Percentiles rank a stretch among this genome's conserved stretches.
Conservation (phyloP, 2,329 filamentous ascomycete genomes). For the Arthrobotrys megalospora region DNA sequence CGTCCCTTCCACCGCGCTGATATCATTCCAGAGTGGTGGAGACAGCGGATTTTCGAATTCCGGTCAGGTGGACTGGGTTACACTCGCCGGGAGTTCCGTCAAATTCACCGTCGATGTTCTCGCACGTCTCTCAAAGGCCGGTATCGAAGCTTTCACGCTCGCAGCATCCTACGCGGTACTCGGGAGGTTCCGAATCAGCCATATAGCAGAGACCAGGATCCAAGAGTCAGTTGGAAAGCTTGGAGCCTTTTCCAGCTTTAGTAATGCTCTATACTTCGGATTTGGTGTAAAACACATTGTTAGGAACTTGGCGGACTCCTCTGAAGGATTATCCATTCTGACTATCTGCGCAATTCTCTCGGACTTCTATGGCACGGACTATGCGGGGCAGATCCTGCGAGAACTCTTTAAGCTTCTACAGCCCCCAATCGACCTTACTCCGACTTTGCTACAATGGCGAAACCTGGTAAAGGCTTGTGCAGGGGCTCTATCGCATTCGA, state of each 20-base stretch:
- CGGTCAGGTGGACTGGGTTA: slow-evolving; percentile 42
- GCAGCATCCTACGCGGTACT: slow-evolving; percentile 24
- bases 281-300: slow-evolving; percentile 34
- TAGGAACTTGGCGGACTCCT: slow-evolving; percentile 27
- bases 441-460: slow-evolving; percentile 12
- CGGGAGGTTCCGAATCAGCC: slow-evolving; percentile 1
- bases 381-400: slow-evolving; percentile 6
- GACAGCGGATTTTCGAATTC: slow-evolving; percentile 38
- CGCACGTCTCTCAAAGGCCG: slow-evolving; percentile 31
- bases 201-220: slow-evolving; percentile 10
- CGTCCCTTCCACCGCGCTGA: background rate
- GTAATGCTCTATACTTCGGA: slow-evolving; percentile 23
- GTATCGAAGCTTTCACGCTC: slow-evolving; percentile 22
- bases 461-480: slow-evolving; percentile 11
- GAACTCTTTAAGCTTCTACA: slow-evolving; percentile 27
- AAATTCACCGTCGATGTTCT: slow-evolving; percentile 40
- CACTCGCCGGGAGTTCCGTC: slow-evolving; percentile 24
- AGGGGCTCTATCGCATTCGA: slow-evolving; percentile 22
- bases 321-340: slow-evolving; percentile 18
- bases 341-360: slow-evolving; percentile 20
- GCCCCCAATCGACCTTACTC: slow-evolving; percentile 11
- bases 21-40: slow-evolving; percentile 11
- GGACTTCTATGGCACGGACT: slow-evolving; percentile 31
- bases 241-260: slow-evolving; percentile 26
- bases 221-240: slow-evolving; percentile 23